Conservation (phyloP, 495 filamentous ascomycete genomes). For the Aspergillus bridgeri region DNA sequence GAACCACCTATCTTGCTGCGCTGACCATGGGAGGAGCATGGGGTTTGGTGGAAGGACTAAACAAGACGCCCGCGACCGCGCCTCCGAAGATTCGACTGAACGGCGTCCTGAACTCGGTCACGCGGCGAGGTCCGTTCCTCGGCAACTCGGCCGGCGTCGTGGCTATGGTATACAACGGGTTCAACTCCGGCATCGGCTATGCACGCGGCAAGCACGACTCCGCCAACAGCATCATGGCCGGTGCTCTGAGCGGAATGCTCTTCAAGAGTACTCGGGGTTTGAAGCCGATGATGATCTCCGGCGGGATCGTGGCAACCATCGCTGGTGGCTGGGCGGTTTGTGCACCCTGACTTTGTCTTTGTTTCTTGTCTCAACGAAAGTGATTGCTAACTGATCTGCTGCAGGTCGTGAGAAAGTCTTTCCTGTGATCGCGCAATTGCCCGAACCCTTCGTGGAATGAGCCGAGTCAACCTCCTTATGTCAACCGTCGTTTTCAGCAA, state of each 20-base stretch:
- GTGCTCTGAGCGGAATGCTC: conserved; percentile 81
- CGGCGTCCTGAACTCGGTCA: conserved; percentile 88
- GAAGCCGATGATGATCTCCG: conserved; percentile 89
- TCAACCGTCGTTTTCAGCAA: conserved; percentile 30
- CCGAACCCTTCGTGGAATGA: conserved; percentile 3
- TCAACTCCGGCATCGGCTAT: conserved; percentile 88
- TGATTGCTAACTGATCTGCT: conserved; percentile 29
- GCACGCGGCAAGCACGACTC: conserved; percentile 86
- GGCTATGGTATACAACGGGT: conserved; percentile 88
- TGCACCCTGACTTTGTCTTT: conserved; percentile 16
- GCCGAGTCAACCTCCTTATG: conserved; percentile 16
- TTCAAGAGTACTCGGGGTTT: conserved; percentile 93
- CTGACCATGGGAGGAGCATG: conserved; percentile 85
- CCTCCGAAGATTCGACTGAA: conserved; percentile 90
- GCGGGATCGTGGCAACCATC: conserved; percentile 76
- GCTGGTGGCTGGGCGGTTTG: conserved; percentile 88
- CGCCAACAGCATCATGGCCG: conserved; percentile 80
- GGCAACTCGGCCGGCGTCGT: conserved; percentile 94
- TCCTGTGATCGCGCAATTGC: conserved; percentile 43
- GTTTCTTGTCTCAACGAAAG: not conserved
- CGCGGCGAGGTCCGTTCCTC: conserved; percentile 89
- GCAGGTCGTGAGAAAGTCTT: conserved; percentile 55
- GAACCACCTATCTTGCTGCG: conserved; percentile 84
- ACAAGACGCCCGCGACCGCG: conserved; percentile 64
- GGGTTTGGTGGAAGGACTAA: conserved; percentile 85